Conservation (phyloP, 2,329 filamentous ascomycete species). For the Fusarium denticulatum region DNA sequence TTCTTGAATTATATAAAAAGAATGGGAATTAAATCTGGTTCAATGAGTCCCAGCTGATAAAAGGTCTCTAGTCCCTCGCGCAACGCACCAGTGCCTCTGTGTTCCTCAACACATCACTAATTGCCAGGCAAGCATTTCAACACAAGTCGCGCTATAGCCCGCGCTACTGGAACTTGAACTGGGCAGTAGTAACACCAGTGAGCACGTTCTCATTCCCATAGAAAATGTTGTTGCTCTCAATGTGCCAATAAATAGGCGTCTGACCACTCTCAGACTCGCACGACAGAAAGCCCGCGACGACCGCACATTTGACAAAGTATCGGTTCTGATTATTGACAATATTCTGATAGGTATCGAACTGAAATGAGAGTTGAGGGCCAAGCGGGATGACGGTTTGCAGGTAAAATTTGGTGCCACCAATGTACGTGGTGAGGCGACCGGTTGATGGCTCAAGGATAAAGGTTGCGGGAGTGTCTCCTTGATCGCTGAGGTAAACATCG, state of each 20-base stretch:
- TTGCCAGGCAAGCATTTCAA: fast-evolving
- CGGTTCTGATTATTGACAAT: background rate
- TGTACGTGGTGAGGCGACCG: background rate
- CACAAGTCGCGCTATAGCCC: fast-evolving
- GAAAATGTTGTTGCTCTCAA: background rate
- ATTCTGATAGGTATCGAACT: background rate
- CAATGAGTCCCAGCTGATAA: background rate
- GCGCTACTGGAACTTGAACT: background rate
- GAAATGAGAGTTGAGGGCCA: background rate
- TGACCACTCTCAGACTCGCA: background rate
- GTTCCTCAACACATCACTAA: background rate
- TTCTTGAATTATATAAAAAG: background rate
- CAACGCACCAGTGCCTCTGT: too few relatives aligned
- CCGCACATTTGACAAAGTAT: background rate
- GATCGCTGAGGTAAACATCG: background rate
- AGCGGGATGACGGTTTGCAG: background rate
- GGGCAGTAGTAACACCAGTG: background rate
- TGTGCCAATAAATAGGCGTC: background rate
- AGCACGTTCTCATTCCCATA: background rate
- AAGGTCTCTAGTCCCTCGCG: too few relatives aligned
- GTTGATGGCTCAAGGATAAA: background rate
- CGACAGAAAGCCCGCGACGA: background rate
- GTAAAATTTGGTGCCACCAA: background rate
- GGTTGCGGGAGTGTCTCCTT: background rate
- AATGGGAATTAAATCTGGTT: background rate